These are phyloP conservation scores for Cyathus striatus DNA, from an alignment of 768 basidiomycete genomes.

Conservation along the genomic window DNA sequence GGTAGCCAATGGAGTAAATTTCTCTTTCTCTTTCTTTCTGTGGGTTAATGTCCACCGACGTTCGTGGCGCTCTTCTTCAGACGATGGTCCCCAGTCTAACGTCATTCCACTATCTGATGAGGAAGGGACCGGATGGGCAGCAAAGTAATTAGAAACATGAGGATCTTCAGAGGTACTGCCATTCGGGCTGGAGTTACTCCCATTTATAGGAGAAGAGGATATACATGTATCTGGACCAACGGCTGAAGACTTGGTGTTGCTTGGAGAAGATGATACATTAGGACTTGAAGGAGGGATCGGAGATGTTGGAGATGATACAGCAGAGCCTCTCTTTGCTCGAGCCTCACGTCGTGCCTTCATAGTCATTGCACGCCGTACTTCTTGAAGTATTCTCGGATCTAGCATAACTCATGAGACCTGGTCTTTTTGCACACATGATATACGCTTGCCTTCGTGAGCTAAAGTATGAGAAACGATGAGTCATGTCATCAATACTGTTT, in stretches of 20 bases:
- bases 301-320: neutral
- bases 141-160: too few species aligned
- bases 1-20: constrained; percentile 31
- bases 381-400: constrained; percentile 81
- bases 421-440: neutral
- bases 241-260: too few species aligned
- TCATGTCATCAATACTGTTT: constrained; percentile 8
- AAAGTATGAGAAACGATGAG: too few species aligned
- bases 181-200: too few species aligned
- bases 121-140: constrained; percentile 60
- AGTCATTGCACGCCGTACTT: constrained; percentile 71
- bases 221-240: too few species aligned
- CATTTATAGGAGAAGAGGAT: too few species aligned
- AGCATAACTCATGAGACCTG: constrained; percentile 6
- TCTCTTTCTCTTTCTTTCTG: constrained; percentile 57
- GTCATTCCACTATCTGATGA: constrained; percentile 67
- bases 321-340: constrained; percentile 31
- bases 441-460: constrained; percentile 70
- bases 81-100: constrained; percentile 67
- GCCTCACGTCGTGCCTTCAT: constrained; percentile 74
- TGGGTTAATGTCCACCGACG: constrained; percentile 56
- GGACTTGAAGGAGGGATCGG: too few species aligned
- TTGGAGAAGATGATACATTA: too few species aligned
- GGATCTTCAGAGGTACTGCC: too few species aligned
- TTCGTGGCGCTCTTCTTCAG: constrained; percentile 55